Evolutionary conservation across 306 rosid species (phyloP), one percentile per base, ranked within the genome.

Genomic region (Betula pendula): DNA sequence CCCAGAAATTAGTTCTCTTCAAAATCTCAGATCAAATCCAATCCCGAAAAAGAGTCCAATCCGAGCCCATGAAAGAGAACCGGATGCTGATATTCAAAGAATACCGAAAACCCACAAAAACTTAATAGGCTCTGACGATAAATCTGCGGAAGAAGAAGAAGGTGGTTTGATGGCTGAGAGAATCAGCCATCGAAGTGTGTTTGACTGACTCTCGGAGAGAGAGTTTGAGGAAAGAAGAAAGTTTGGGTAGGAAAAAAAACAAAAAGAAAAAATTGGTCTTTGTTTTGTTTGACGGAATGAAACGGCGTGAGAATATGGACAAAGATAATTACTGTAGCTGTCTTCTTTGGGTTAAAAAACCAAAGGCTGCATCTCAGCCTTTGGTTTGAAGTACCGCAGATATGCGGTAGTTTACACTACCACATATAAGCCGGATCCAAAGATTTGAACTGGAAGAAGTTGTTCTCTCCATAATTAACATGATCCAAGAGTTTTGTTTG

Each of bases 21-120:
- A 58, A 55, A 48, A 50, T 19, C 45, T n/a, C 44, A 13, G 69
- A 22, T 38, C 66, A 15, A 13, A 3, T 20, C 38, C 68, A 33
- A 44, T 71, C 15, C 29, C 38, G 5, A 27, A 45, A 77, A 40
- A 55, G 76, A 68, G 1, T 58, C 58, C 20, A n/a, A 58, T 50
- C 59, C 8, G 68, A 66, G 66, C 58, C 74, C 51, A 50, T 27
- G 29, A 63, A 42, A 53, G 29, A 29, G 49, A 80, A 49, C 53
- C 52, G 43, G 38, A n/a, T 60, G 73, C 59, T 20, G 42, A 17
- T 35, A 69, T 50, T 17, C 38, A 15, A 14, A 35, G n/a, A 20
- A 19, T 38, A 17, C 70, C 47, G 48, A 38, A 4, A 45, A 13
- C 22, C 62, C 47, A 4, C 24, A 40, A 20, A 52, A 44, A 33